Conservation (phyloP, 2,329 filamentous ascomycete species). For the Aspergillus luchuensis region DNA sequence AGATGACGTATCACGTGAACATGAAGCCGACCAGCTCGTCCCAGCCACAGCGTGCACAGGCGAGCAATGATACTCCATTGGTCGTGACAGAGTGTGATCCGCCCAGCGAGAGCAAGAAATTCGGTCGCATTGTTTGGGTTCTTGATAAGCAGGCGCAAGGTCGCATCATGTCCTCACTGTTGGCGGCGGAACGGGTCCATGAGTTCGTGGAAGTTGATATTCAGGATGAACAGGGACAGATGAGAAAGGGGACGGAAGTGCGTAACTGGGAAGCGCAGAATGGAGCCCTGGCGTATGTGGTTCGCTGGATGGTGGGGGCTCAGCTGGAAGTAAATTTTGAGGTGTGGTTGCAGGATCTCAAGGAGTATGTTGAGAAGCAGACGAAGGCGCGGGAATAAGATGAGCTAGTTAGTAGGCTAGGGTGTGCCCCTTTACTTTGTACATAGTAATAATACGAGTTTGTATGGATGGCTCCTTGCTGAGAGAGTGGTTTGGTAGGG, state of each 20-base stretch:
- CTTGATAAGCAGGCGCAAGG: conserved; percentile 31
- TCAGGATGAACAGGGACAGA: conserved; percentile 7
- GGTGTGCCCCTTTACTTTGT: background rate
- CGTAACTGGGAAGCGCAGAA: conserved; percentile 51
- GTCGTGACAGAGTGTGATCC: conserved; percentile 39
- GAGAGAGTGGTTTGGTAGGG: background rate
- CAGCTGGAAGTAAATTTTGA: conserved; percentile 42
- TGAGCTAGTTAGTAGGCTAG: background rate
- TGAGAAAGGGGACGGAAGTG: conserved; percentile 33
- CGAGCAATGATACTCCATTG: conserved; percentile 27
- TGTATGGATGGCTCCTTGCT: background rate
- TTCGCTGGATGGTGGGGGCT: conserved; percentile 46
- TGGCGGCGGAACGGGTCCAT: conserved; percentile 51
- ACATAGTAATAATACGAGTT: background rate
- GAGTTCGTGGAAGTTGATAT: conserved; percentile 46
- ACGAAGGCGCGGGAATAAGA: background rate
- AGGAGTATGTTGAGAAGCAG: conserved; percentile 41
- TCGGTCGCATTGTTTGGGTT: conserved; percentile 34
- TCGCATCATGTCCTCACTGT: conserved; percentile 36
- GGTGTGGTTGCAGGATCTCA: conserved; percentile 46
- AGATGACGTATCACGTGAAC: conserved; percentile 47
- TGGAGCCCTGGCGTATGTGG: conserved; percentile 44
- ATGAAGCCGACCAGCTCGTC: conserved; percentile 39
- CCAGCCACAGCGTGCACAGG: conserved; percentile 26
- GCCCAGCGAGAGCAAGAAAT: conserved; percentile 6